Evolutionary conservation across 2,329 filamentous ascomycete genomes (phyloP), one percentile per base, ranked within the genome.

Genomic region (Venturia oleaginea): DNA sequence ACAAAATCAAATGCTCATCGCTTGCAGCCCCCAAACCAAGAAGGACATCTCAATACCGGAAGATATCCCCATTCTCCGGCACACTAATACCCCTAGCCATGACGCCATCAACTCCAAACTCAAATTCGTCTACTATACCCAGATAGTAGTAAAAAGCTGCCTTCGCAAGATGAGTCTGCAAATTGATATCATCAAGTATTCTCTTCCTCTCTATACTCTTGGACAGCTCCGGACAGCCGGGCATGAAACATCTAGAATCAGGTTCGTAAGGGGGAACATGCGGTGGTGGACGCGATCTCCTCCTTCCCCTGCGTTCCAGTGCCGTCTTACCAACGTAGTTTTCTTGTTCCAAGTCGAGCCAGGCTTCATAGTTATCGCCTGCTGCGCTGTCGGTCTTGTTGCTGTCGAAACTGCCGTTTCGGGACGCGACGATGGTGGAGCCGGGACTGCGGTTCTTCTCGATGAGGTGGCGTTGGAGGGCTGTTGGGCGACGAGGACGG

Each of bases 401-500:
- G 6, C 51, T 40, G 55, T 61, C 63, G 54, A 64, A 60, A 34
- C 63, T 64, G 19, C 63, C 63, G 22, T 40, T 55, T 3, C 63
- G 32, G 8, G 54, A 61, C 0, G 57, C 46, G n/a, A 24, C 54
- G 13, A 22, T 37, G 13, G 37, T 51, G 38, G 37, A 43, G 17
- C 51, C 63, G n/a, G 34, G 51, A n/a, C 63, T 64, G 19, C 55
- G 40, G 22, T 46, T 34, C n/a, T 42, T 40, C 24, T 60, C 54
- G 27, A 57, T 40, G 19, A 60, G 55, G 51, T 64, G 63, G n/a
- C 55, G 38, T 40, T 64, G 63, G 19, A 64, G 42, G 2, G 63
- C 63, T 17, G 63, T 64, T 17, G 63, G 63, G 15, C 51, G 46
- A 55, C 63, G 63, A 24, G 63, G 22, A 19, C 63, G 63, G 15